Percentiles rank a stretch among this genome's conserved stretches.
phyloP scores from a whole-genome alignment of 148 eudicot species.

The Cornus suecica region DNA sequence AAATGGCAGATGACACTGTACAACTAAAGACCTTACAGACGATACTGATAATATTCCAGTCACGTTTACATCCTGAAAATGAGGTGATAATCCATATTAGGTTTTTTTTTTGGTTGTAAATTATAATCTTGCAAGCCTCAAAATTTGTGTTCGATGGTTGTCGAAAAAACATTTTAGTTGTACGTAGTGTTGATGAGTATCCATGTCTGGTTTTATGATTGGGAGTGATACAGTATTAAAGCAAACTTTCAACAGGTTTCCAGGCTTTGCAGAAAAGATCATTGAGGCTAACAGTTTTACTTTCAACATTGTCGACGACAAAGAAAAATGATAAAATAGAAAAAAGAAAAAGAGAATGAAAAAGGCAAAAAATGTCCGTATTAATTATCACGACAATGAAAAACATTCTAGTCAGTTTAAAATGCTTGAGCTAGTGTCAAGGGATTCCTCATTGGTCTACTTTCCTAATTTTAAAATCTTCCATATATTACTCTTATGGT shows the following conservation, averaged over 20 bases:
- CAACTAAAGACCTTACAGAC: constrained; percentile 97
- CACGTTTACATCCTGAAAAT: constrained; percentile 78
- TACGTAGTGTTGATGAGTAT: background rate
- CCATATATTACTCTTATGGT: background rate
- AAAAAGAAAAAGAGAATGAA: too few species aligned
- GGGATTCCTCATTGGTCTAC: background rate
- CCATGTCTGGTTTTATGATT: background rate
- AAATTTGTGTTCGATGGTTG: background rate
- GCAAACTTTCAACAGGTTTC: background rate
- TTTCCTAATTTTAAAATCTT: background rate
- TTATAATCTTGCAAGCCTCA: background rate
- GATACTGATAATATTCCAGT: constrained; percentile 83
- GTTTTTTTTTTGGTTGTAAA: constrained; percentile 3
- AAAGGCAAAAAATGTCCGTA: too few species aligned
- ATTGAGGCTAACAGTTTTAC: background rate
- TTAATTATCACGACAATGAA: background rate
- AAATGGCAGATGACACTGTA: constrained; percentile 91
- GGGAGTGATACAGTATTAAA: background rate
- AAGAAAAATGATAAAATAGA: too few species aligned
- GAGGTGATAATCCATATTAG: constrained; percentile 49
- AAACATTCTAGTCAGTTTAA: background rate
- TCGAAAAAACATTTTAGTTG: background rate
- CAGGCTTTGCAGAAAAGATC: background rate
- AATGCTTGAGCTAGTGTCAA: background rate
- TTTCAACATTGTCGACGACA: background rate